Conservation (phyloP, 2,329 filamentous ascomycete genomes). For the Aureobasidium sp. region DNA sequence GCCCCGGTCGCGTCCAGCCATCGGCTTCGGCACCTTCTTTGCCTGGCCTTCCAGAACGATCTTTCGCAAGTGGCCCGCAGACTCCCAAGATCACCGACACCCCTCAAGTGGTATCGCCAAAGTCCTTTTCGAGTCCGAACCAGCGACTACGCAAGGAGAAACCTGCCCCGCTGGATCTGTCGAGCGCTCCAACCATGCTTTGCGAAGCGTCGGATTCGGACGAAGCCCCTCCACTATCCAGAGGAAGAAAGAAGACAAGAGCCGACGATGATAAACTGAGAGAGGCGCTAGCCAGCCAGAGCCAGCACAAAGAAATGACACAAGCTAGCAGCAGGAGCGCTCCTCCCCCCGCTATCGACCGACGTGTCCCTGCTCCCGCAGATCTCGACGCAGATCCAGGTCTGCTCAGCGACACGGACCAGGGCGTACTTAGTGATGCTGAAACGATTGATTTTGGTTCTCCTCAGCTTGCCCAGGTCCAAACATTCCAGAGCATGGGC, state of each 20-base stretch:
- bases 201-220: conserved; percentile 7
- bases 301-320: conserved; percentile 58
- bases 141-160: conserved; percentile 61
- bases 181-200: conserved; percentile 19
- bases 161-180: conserved; percentile 73
- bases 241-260: conserved; percentile 74
- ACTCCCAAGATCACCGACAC: neutral
- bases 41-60: conserved; percentile 1
- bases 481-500: conserved; percentile 17
- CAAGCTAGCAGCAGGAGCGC: conserved; percentile 53
- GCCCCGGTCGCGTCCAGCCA: conserved; percentile 9
- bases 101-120: conserved; percentile 4
- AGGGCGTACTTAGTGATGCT: neutral
- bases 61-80: neutral
- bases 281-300: conserved; percentile 49
- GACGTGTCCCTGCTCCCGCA: neutral
- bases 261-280: conserved; percentile 79
- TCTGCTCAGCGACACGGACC: conserved; percentile 5
- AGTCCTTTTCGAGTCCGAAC: conserved; percentile 24
- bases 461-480: conserved; percentile 16
- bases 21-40: neutral
- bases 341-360: conserved; percentile 19
- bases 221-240: neutral
- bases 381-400: neutral
- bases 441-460: conserved; percentile 14